Evolutionary conservation across 192 early-diverging fungal genomes (phyloP), one percentile per base, ranked within the genome.

Genomic region (Mortierella antarctica): DNA sequence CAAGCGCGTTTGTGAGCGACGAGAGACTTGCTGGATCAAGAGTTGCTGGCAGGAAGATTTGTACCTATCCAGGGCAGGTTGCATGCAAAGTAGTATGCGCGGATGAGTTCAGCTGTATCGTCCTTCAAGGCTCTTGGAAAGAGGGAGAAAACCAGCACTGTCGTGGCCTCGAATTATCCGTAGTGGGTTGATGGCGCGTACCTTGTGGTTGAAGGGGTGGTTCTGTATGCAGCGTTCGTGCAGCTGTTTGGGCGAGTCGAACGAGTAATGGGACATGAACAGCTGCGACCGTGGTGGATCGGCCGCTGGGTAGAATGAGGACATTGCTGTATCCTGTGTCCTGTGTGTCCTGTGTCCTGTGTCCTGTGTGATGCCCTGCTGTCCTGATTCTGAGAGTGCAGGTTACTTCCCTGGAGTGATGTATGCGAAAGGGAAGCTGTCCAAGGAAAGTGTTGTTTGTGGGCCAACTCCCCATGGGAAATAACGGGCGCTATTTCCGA

Each of bases 201-300:
- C 68, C 17, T 46, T 62, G 21, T 84, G 78, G 54, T 84, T 84
- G 45, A 82, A 82, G 15, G 83, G 83, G 56, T 84, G 83, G n/a
- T 71, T 50, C 6, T 51, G 31, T 42, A 84, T 82, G 46, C 55
- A 56, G 12, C 60, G 47, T 6, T 45, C 47, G 61, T 84, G 83
- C 0, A 79, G 60, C 23, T 74, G 66, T 15, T 82, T 84, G 44
- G 62, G 51, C 6, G 73, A 75, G 53, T 63, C 64, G 63, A 76
- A 73, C 0, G 78, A 82, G 45, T 74, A 82, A 46, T 73, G 73
- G 31, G 78, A 70, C 48, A 84, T 62, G 62, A 62, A 77, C 47
- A 76, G 69, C 48, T 81, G 67, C 1, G 83, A 59, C 67, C 57
- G 61, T 23, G 64, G 67, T 23, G 76, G 64, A 21, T 62, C 76